These are phyloP conservation scores for Gaertneriomyces sp. DNA, from an alignment of 192 early-diverging fungal genomes.

Conservation along the genomic window DNA sequence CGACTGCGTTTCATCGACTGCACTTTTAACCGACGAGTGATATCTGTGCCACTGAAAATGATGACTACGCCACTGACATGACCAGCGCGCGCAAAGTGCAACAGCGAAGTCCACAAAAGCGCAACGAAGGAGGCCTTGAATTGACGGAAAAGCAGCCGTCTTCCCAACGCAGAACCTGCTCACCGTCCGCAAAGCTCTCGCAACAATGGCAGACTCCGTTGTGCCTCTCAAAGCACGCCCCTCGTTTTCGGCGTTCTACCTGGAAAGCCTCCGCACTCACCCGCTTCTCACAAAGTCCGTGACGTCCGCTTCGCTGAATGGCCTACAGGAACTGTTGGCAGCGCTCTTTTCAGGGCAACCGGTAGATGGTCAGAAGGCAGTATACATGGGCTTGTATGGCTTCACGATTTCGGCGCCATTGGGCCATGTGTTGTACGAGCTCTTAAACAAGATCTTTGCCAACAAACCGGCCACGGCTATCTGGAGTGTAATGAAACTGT, in stretches of 20 bases:
- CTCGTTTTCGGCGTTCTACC: not conserved
- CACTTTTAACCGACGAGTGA: too few relatives aligned
- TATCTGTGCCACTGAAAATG: too few relatives aligned
- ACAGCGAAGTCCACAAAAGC: too few relatives aligned
- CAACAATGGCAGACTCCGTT: too few relatives aligned
- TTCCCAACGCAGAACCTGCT: too few relatives aligned
- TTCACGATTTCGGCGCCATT: slow-evolving; percentile 78
- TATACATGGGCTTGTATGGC: slow-evolving; percentile 74
- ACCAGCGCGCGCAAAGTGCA: too few relatives aligned
- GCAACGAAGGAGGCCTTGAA: too few relatives aligned
- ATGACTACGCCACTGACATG: too few relatives aligned
- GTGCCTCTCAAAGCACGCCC: too few relatives aligned
- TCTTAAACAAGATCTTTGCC: slow-evolving; percentile 70
- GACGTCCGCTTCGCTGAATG: slow-evolving; percentile 71
- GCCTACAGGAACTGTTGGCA: slow-evolving; percentile 75
- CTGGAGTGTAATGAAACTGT: slow-evolving; percentile 64
- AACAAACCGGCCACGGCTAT: slow-evolving; percentile 55
- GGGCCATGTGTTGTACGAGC: slow-evolving; percentile 74
- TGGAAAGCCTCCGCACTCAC: slow-evolving; percentile 14
- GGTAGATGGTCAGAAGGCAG: slow-evolving; percentile 23
- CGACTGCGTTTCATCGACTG: too few relatives aligned
- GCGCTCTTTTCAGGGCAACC: slow-evolving; percentile 19
- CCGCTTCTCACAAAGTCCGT: slow-evolving; percentile 79
- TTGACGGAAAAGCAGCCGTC: too few relatives aligned
- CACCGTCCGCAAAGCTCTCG: too few relatives aligned